These are phyloP conservation scores for Bipolaris gigantea DNA, from an alignment of 2,329 filamentous ascomycete genomes.

Conservation along the genomic window DNA sequence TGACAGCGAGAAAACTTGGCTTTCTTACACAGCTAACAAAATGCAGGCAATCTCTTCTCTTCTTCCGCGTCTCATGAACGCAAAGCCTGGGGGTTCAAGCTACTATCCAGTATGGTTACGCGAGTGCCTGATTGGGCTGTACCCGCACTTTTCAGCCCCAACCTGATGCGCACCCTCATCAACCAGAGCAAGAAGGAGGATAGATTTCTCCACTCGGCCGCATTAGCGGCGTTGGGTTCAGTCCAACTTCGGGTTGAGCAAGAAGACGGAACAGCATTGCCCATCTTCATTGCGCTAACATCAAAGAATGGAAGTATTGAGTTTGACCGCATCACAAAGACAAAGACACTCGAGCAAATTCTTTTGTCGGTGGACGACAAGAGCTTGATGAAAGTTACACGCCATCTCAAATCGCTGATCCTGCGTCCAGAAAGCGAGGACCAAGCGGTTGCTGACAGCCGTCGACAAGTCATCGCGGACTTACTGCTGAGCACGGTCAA, in stretches of 20 bases:
- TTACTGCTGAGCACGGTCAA: constrained; percentile 56
- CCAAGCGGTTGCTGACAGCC: constrained; percentile 49
- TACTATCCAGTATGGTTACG: constrained; percentile 75
- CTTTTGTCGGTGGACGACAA: constrained; percentile 61
- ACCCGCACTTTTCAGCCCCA: constrained; percentile 73
- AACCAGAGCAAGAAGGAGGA: constrained; percentile 44
- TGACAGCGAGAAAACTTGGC: neutral
- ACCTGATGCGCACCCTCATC: constrained; percentile 64
- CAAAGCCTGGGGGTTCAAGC: constrained; percentile 87
- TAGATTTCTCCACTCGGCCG: constrained; percentile 62
- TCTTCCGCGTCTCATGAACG: constrained; percentile 80
- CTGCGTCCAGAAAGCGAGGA: constrained; percentile 51
- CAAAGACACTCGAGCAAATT: constrained; percentile 78
- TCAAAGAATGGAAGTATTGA: constrained; percentile 70
- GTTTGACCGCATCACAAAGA: constrained; percentile 84
- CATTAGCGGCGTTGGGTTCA: constrained; percentile 72
- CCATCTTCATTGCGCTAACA: constrained; percentile 69
- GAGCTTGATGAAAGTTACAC: constrained; percentile 55
- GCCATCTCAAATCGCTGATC: constrained; percentile 54
- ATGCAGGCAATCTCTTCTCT: constrained; percentile 77
- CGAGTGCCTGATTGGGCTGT: constrained; percentile 54
- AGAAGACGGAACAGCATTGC: constrained; percentile 59
- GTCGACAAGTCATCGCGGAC: constrained; percentile 55
- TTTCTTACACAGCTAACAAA: constrained; percentile 10
- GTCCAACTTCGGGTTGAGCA: constrained; percentile 66